Evolutionary conservation across 2,329 filamentous ascomycete species (phyloP), one percentile per base, ranked within the genome.

Genomic region (Alternaria ethzedia): DNA sequence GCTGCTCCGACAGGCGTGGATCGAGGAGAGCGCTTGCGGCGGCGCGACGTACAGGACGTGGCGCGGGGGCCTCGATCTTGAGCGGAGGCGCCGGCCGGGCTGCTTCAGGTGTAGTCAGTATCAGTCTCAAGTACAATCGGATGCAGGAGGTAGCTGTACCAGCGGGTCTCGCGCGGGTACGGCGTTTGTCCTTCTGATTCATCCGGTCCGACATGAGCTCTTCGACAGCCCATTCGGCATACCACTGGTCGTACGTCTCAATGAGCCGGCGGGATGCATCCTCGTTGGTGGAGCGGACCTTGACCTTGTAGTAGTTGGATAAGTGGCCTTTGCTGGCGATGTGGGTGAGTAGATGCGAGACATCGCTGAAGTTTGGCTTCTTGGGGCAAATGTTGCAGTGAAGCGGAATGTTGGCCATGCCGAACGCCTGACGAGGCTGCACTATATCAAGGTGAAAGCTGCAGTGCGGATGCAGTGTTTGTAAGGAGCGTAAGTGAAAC

Each of bases 321-420:
- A 97, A 84, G 78, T 98, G 95, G n/a, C 91, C 91, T 78, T 97
- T 97, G 68, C 94, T 97, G 63, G 91, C 89, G 66, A 97, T 88
- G 77, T 98, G 95, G 12, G 95, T 98, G 75, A 98, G 87, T 41
- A 97, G 85, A 79, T 97, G 95, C 32, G 94, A 97, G 47, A 94
- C 85, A 80, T 98, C 95, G 59, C 93, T 97, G 82, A 97, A 97
- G 28, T 82, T 87, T 43, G 93, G 92, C 64, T 86, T 87, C 70
- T 90, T 92, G 36, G 91, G 90, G 78, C 95, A 98, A 70, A 97
- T 90, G 74, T 86, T 89, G 87, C 95, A 98, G 70, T 88, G 82
- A 52, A 97, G 88, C 60, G 91, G 89, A 63, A 94, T 90, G 70
- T 73, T 70, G 68, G 72, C 67, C 62, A 79, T 76, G 79, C 79